These are phyloP conservation scores for Colletotrichum navitas DNA, from an alignment of 2,329 filamentous ascomycete species.

Conservation along the genomic window DNA sequence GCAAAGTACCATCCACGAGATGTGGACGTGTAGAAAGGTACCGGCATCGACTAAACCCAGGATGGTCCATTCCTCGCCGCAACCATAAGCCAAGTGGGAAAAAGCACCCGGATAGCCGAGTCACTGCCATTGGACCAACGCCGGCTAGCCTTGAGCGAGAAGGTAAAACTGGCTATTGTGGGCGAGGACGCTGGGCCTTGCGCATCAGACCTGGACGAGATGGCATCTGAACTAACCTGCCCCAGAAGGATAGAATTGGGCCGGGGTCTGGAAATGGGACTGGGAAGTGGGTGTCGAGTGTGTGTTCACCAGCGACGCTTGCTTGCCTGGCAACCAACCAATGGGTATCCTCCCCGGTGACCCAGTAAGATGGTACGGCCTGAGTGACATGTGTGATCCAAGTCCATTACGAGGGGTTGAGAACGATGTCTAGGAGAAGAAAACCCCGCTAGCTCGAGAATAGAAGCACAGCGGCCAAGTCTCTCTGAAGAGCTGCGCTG, in stretches of 20 bases:
- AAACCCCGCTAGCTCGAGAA: constrained; percentile 5
- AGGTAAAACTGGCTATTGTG: constrained; percentile 38
- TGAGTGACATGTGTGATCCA: constrained; percentile 31
- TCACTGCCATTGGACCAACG: constrained; percentile 28
- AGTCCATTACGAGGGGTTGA: constrained; percentile 24
- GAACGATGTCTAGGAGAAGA: constrained; percentile 36
- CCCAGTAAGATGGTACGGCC: constrained; percentile 33
- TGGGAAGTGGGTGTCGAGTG: constrained; percentile 24
- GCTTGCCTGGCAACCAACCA: constrained; percentile 18
- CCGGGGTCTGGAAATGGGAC: constrained; percentile 1
- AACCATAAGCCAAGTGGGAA: constrained; percentile 22
- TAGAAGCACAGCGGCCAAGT: constrained; percentile 6
- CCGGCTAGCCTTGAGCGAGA: constrained; percentile 31
- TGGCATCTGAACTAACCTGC: constrained; percentile 31
- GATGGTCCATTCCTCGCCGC: constrained; percentile 40
- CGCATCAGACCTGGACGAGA: constrained; percentile 14
- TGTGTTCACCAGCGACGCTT: constrained; percentile 21
- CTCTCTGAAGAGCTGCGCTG: constrained; percentile 27
- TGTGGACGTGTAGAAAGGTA: constrained; percentile 8
- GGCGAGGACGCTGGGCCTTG: constrained; percentile 26
- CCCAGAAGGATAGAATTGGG: constrained; percentile 5
- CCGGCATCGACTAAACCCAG: constrained; percentile 20
- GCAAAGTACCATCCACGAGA: constrained; percentile 18
- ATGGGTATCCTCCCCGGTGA: constrained; percentile 38
- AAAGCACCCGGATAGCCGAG: constrained; percentile 27